phyloP scores from a whole-genome alignment of 768 basidiomycete species.

The Lactifluus volemus region DNA sequence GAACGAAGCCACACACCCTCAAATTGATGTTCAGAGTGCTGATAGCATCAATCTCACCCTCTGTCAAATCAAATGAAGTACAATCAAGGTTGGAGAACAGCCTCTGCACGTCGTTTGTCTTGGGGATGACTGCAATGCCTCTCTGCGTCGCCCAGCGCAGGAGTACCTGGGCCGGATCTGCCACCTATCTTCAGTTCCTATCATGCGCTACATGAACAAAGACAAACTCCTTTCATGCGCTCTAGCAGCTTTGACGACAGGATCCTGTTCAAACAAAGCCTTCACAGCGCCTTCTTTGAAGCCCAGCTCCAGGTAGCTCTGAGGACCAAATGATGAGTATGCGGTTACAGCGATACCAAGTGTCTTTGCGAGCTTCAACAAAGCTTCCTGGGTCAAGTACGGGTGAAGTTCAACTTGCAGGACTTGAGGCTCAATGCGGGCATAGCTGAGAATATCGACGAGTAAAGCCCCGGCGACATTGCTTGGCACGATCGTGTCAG shows the following conservation, averaged over 20 bases:
- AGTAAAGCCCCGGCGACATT: conserved; percentile 69
- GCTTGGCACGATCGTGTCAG: conserved; percentile 29
- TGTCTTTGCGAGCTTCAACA: conserved; percentile 36
- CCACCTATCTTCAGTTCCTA: neutral
- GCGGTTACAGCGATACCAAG: conserved; percentile 43
- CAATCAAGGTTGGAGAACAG: conserved; percentile 39
- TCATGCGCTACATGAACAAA: neutral
- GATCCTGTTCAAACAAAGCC: conserved; percentile 41
- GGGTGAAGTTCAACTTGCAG: conserved; percentile 57
- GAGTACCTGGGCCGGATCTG: conserved; percentile 36
- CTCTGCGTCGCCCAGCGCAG: conserved; percentile 44
- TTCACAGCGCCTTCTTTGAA: conserved; percentile 39
- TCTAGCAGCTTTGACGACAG: conserved; percentile 37
- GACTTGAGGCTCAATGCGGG: conserved; percentile 50
- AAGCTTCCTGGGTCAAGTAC: conserved; percentile 40
- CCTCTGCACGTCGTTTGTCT: conserved; percentile 33
- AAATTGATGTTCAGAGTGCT: conserved; percentile 51
- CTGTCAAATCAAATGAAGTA: conserved; percentile 40
- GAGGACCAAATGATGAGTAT: conserved; percentile 48
- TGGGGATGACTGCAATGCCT: conserved; percentile 42
- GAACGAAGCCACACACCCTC: conserved; percentile 38
- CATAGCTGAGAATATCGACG: conserved; percentile 72
- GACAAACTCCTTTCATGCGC: conserved; percentile 46
- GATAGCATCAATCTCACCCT: conserved; percentile 50
- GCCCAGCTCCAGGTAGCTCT: conserved; percentile 57